Percentiles rank a stretch among this genome's conserved stretches.
Conservation (phyloP, 2,329 filamentous ascomycete genomes). For the Aureobasidium pullulans region DNA sequence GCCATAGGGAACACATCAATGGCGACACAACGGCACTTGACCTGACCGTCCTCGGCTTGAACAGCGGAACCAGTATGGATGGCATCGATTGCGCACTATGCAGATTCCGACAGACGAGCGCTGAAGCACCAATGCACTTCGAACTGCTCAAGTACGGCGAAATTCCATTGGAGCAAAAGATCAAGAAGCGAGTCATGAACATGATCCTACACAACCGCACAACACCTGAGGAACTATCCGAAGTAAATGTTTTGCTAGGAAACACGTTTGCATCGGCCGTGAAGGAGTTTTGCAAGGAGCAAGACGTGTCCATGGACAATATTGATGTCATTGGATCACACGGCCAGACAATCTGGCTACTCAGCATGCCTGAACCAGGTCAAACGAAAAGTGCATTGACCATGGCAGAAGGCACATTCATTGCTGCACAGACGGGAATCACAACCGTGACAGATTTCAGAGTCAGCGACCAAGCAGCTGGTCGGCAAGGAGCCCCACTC, state of each 20-base stretch:
- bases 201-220: constrained; percentile 50
- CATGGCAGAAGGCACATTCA: constrained; percentile 51
- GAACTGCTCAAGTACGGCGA: constrained; percentile 51
- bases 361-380: constrained; percentile 44
- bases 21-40: constrained; percentile 31
- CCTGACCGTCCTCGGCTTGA: constrained; percentile 48
- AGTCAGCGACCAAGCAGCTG: constrained; percentile 49
- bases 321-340: constrained; percentile 53
- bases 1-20: not conserved
- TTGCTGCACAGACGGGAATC: constrained; percentile 49
- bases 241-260: constrained; percentile 51
- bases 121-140: constrained; percentile 48
- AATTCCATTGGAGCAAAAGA: constrained; percentile 44
- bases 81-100: constrained; percentile 54
- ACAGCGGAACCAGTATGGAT: constrained; percentile 49
- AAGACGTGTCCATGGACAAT: constrained; percentile 35
- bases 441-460: constrained; percentile 54
- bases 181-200: constrained; percentile 51
- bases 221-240: constrained; percentile 46
- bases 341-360: constrained; percentile 52
- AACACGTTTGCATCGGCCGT: constrained; percentile 50
- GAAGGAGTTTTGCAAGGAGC: constrained; percentile 41
- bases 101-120: constrained; percentile 47
- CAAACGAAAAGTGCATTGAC: constrained; percentile 44
- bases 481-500: constrained; percentile 48